phyloP scores from a whole-genome alignment of 768 basidiomycete species.

The Termitomyces sp. region DNA sequence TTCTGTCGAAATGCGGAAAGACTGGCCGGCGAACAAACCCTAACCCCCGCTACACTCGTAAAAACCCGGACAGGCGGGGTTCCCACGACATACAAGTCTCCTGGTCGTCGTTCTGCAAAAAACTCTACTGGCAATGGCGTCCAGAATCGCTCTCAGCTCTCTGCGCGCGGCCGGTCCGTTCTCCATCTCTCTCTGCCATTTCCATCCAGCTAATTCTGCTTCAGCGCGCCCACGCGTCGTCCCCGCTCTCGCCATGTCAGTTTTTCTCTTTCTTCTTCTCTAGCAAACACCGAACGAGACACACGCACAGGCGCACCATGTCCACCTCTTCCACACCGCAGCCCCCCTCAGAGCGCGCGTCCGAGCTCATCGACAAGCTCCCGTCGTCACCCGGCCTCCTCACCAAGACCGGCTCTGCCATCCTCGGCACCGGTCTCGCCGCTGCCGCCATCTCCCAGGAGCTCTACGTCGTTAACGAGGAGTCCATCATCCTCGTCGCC shows the following conservation, averaged over 20 bases:
- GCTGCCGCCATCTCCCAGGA: slow-evolving; percentile 96
- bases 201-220: background rate
- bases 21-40: slow-evolving; percentile 8
- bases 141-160: slow-evolving; percentile 63
- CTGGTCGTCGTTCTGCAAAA: slow-evolving; percentile 22
- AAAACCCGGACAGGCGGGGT: slow-evolving; percentile 27
- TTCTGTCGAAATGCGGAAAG: no score
- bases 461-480: slow-evolving; percentile 96
- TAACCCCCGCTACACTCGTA: slow-evolving; percentile 30
- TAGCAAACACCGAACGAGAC: background rate
- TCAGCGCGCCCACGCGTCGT: slow-evolving; percentile 52
- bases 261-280: slow-evolving; percentile 23
- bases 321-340: slow-evolving; percentile 47
- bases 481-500: slow-evolving; percentile 83
- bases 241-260: slow-evolving; percentile 35
- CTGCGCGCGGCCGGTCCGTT: slow-evolving; percentile 54
- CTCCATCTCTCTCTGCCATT: no score
- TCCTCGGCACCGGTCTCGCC: slow-evolving; percentile 83
- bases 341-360: slow-evolving; percentile 82
- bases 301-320: slow-evolving; percentile 53
- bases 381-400: slow-evolving; percentile 82
- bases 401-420: slow-evolving; percentile 91
- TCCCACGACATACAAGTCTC: slow-evolving; percentile 25
- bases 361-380: slow-evolving; percentile 83
- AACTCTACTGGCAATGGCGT: slow-evolving; percentile 44